Base-by-base conservation (phyloP, 805 yeast genomes). In the Ogataea trehaloabstinens region DNA sequence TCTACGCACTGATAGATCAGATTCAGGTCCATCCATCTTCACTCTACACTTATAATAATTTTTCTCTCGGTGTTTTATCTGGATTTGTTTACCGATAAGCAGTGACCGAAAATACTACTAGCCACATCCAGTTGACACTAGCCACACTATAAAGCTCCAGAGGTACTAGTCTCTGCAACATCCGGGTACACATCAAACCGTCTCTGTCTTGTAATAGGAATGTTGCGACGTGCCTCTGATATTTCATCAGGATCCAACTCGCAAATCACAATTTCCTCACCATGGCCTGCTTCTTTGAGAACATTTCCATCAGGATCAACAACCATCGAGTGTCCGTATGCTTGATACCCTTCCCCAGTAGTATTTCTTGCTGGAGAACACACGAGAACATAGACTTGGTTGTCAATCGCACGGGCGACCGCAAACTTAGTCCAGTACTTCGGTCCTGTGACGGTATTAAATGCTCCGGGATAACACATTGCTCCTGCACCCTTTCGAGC, bases 281-380 rank as follows among this genome's bases (percentile, higher is more conserved):
- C 81, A 48, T 82, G 88, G 8, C 84, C 91, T 1, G 93, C 90
- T 56, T 85, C 90, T 5, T 76, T 77, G 18, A 80, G 45, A 17
- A 80, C 67, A 19, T 71, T 69, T 28, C 86, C 87, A 46, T 66
- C 66, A 16, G 87, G 87, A 53, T 76, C 78, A 31, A 75, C 82
- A 3, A 80, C 77, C 55, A 80, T 55, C 0, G 82, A 76, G 52
- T 80, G 87, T 1, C 87, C 87, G 52, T 77, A 80, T 0, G 85
- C 80, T 47, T 78, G 83, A 53, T 80, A 80, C 6, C 71, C 73
- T 12, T 69, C 68, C 8, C 72, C 74, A 4, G 37, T 57, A 15
- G 55, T 46, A 28, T 87, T 88, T 54, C 97, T 75, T 3, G 96
- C 90, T 3, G 96, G 96, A 6, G 96, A 86, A 48, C 96, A 88